Base-by-base conservation (phyloP, 2,329 filamentous ascomycete species). In the Ophiostoma pallidulum region DNA sequence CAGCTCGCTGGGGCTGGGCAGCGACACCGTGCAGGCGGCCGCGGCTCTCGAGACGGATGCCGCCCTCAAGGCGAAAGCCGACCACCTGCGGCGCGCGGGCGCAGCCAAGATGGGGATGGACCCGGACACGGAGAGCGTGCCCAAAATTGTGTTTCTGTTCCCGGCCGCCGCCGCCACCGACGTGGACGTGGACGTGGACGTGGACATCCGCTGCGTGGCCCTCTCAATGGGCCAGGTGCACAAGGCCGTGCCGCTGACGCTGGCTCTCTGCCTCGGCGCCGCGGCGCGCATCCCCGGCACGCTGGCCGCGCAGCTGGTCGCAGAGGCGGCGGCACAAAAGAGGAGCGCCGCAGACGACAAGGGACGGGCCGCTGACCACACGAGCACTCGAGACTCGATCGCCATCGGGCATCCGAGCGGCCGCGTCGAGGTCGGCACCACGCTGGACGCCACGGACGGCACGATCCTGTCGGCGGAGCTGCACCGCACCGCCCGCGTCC, bases 331-430 rank as follows among this genome's bases (percentile, higher is more conserved):
- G 10, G 40, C 32, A 13, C 31, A 35, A 3, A n/a, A 19, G 8
- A 18, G 28, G 18, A 24, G 5, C 14, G 8, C n/a, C 14, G 26
- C 18, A 12, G 29, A 26, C 7, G 16, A 20, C 8, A 10, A 28
- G 5, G 24, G 24, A 16, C 7, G 4, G 18, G 12, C 26, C n/a
- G n/a, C n/a, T n/a, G n/a, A n/a, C n/a, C n/a, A n/a, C n/a, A n/a
- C n/a, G n/a, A n/a, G n/a, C n/a, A n/a, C n/a, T n/a, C n/a, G n/a
- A 16, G 16, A 31, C 20, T 29, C 28, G 14, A 44, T 41, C 26
- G 35, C 37, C 14, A 69, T 75, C 28, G 68, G 61, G 3, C 72
- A 75, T 52, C 70, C 72, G 0, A 70, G 68, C 31, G 72, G 72
- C 2, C 63, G 52, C 38, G 59, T 75, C 16, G 68, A 71, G 47